phyloP scores from a whole-genome alignment of 202 grass and related monocot genomes.

The Digitaria exilis region DNA sequence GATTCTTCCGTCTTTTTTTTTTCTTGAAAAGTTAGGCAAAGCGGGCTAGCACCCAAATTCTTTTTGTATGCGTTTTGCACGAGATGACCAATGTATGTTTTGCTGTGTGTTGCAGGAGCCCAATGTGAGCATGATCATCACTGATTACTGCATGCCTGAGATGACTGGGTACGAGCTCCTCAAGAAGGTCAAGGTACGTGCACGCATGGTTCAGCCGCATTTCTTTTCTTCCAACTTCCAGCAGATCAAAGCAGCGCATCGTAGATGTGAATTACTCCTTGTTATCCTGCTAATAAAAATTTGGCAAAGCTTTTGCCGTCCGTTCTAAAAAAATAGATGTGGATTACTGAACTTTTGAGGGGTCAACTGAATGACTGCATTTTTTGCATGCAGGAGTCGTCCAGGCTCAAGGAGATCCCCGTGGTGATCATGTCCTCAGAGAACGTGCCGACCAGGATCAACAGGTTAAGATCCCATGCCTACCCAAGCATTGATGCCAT shows the following conservation, averaged over 20 bases:
- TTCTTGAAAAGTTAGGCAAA: no score
- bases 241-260: no score
- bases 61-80: background rate
- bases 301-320: no score
- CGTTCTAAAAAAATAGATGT: no score
- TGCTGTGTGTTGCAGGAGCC: slow-evolving; percentile 47
- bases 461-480: slow-evolving; percentile 35
- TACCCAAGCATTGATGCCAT: background rate
- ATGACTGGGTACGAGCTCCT: slow-evolving; percentile 98
- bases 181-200: slow-evolving; percentile 81
- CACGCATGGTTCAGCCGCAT: background rate
- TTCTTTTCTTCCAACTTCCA: background rate
- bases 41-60: no score
- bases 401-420: slow-evolving; percentile 69
- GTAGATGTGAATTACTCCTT: no score
- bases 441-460: slow-evolving; percentile 85
- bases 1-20: no score
- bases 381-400: slow-evolving; percentile 71
- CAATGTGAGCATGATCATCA: slow-evolving; percentile 95
- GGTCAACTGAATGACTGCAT: background rate
- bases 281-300: no score
- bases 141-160: slow-evolving; percentile 97
- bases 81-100: background rate
- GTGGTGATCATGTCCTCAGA: slow-evolving; percentile 99
- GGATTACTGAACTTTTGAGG: background rate